Conservation (phyloP, 345 rosid species). For the Eutrema japonicum region DNA sequence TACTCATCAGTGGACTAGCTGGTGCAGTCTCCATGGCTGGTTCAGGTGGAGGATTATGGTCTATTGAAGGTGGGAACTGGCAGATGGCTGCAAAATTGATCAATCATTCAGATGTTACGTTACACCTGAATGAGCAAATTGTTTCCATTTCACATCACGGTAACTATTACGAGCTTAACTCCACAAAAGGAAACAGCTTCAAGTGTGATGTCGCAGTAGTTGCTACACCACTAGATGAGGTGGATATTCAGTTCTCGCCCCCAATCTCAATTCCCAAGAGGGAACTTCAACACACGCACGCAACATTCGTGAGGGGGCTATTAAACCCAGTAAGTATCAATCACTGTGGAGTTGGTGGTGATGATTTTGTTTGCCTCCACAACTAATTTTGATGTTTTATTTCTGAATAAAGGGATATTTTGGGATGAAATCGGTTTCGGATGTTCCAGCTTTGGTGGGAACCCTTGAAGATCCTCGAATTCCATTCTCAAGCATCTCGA, state of each 20-base stretch:
- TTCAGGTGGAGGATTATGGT: constrained; percentile 86
- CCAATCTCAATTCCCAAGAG: constrained; percentile 68
- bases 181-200: constrained; percentile 68
- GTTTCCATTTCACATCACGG: constrained; percentile 63
- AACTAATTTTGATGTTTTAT: constrained; percentile 36
- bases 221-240: constrained; percentile 84
- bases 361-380: constrained; percentile 7
- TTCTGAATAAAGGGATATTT: constrained; percentile 63
- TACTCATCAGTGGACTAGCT: constrained; percentile 82
- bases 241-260: constrained; percentile 69
- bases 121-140: constrained; percentile 74
- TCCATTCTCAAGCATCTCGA: constrained; percentile 82
- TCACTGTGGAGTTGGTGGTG: constrained; percentile 7
- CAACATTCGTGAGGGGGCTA: constrained; percentile 92
- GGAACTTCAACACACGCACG: constrained; percentile 84
- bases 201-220: constrained; percentile 68
- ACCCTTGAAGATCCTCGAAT: constrained; percentile 77
- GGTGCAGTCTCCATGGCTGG: constrained; percentile 99
- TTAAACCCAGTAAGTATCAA: constrained; percentile 72
- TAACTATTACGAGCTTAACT: constrained; percentile 75
- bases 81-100: constrained; percentile 89
- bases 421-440: constrained; percentile 59
- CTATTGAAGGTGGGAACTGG: constrained; percentile 93
- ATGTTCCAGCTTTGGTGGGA: constrained; percentile 79
- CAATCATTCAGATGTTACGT: constrained; percentile 63